Evolutionary conservation across 139 green algal genomes (phyloP).

Genomic region (Tetradesmus lagerheimii): DNA sequence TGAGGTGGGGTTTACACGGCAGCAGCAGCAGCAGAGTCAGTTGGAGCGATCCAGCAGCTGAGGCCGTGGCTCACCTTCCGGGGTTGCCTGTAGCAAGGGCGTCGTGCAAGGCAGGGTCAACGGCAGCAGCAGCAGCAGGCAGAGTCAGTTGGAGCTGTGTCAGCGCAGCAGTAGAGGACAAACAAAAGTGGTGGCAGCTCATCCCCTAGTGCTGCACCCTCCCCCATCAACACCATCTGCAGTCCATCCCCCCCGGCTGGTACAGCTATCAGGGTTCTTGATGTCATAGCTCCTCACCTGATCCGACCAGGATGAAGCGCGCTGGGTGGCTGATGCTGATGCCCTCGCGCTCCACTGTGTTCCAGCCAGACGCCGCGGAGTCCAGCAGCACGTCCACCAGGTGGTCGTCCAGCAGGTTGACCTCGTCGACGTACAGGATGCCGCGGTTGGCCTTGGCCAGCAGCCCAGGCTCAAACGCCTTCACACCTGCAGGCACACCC

Average conservation of each 20-base stretch:
- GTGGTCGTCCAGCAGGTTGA: conserved; percentile 89
- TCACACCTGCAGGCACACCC: conserved; percentile 57
- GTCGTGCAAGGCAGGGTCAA: no score
- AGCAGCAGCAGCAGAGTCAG: no score
- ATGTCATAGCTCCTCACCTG: no score
- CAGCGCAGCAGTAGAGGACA: no score
- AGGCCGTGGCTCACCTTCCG: conserved; percentile 94
- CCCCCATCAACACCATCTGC: no score
- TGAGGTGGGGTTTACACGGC: neutral
- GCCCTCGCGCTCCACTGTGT: conserved; percentile 87
- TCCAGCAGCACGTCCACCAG: conserved; percentile 87
- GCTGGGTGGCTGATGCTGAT: conserved; percentile 84
- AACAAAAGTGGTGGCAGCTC: no score
- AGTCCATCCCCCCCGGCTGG: no score
- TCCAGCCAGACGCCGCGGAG: conserved; percentile 73
- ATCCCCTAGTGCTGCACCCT: no score
- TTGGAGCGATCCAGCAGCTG: conserved; percentile 97
- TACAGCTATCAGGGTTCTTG: no score
- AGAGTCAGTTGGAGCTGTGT: no score
- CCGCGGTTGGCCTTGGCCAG: conserved; percentile 90
- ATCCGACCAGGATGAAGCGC: conserved; percentile 85
- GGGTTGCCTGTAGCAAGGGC: conserved; percentile 71
- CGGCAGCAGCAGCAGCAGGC: no score
- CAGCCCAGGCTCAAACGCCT: conserved; percentile 76
- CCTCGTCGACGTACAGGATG: conserved; percentile 92